Evolutionary conservation across 331 rosid genomes (phyloP), one percentile per base, ranked within the genome.

Genomic region (Quercus tomentella): DNA sequence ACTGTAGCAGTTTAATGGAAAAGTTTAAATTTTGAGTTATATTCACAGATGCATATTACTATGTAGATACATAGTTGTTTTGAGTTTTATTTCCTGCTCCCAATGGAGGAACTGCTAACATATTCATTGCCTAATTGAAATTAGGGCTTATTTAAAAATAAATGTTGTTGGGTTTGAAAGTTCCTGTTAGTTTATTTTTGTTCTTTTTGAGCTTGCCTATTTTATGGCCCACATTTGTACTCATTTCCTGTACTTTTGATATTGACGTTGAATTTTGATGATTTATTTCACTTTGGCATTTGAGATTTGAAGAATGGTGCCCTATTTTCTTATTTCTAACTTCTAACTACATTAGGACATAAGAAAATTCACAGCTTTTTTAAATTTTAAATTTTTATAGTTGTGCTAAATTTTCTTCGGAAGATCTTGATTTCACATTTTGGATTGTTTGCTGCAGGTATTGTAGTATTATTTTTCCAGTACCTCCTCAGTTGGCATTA

Each of bases 401-500:
- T 3, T 56, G 25, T 23, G 1, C 12, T 31, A 3, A 31, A 10
- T 79, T 66, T 74, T 54, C 23, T 55, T 67, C 17, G 16, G 49
- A 68, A 55, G 68, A 76, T 58, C 76, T 58, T 62, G 61, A 76
- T 58, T 73, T 9, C 41, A 35, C 56, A 82, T 82, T 71, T 56
- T 14, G 17, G 17, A 31, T 18, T 18, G 45, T 51, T 28, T 35
- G 61, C 35, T 31, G 1, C 31, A 4, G 16, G 22, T 41, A 56
- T 31, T 49, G 20, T 20, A 43, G 74, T 51, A 61, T 18, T 49
- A 10, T 17, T 67, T 69, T 49, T 28, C 43, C n/a, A 31, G 54
- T 55, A 56, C 26, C 16, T 16, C 51, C 71, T 20, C 17, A 55
- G 51, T 57, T 56, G 54, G 54, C 31, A 31, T 73, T 58, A 73